A percentile compares a stretch with the other conserved stretches of the same genome.
These are phyloP conservation scores for Globisporangium okanoganense DNA, from an alignment of 352 stramenopile genomes.

Conservation along the genomic window DNA sequence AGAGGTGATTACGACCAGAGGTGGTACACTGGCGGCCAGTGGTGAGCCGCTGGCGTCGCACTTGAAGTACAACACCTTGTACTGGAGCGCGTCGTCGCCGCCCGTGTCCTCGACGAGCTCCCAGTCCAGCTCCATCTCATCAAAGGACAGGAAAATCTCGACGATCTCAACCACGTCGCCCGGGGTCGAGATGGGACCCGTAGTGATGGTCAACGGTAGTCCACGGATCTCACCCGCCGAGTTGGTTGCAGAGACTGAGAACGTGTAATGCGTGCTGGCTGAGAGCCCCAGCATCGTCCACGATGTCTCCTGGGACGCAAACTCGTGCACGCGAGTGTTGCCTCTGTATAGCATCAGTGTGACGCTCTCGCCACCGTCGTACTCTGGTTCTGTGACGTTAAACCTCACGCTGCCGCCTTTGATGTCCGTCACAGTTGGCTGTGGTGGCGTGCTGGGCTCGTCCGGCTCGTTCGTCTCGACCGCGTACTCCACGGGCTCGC, in stretches of 20 bases:
- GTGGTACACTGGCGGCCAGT: background rate
- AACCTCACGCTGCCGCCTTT: slow-evolving; percentile 23
- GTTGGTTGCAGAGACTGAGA: slow-evolving; percentile 35
- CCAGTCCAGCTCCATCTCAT: slow-evolving; percentile 38
- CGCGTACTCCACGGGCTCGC: slow-evolving; percentile 4
- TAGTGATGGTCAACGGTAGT: slow-evolving; percentile 20
- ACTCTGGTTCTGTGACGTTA: slow-evolving; percentile 17
- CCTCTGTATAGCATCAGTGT: slow-evolving; percentile 30
- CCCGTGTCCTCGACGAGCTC: slow-evolving; percentile 33
- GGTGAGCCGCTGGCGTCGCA: slow-evolving; percentile 18
- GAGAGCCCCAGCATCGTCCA: slow-evolving; percentile 29
- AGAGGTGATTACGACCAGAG: background rate
- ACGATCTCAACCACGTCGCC: slow-evolving; percentile 25
- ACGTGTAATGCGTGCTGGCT: slow-evolving; percentile 35
- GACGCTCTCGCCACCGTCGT: slow-evolving; percentile 39
- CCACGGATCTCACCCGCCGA: slow-evolving; percentile 27
- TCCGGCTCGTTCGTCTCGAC: slow-evolving; percentile 21
- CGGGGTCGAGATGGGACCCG: slow-evolving; percentile 30
- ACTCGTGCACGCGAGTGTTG: slow-evolving; percentile 16
- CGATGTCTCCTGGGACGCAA: slow-evolving; percentile 16
- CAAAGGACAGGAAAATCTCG: slow-evolving; percentile 25
- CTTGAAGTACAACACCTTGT: slow-evolving; percentile 39
- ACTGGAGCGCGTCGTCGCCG: slow-evolving; percentile 37
- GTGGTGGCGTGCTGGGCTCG: slow-evolving; percentile 15
- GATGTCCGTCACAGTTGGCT: slow-evolving; percentile 19